A percentile compares a stretch with the other conserved stretches of the same genome.
Evolutionary conservation across 1,284 basidiomycete genomes (phyloP).

Genomic region (Cryptococcus sp.): DNA sequence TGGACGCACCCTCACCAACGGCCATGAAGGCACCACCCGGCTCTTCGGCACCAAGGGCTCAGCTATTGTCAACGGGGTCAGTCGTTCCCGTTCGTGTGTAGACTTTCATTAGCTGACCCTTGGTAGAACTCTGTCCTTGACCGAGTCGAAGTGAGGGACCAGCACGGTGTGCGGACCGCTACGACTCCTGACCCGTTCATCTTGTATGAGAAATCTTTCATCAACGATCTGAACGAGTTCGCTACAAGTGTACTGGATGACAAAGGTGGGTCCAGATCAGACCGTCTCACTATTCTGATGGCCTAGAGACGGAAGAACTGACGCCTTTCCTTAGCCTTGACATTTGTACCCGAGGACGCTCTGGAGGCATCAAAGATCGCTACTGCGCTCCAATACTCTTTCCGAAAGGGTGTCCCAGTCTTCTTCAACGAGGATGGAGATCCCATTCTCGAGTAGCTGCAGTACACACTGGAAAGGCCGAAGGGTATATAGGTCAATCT

Average conservation of each 20-base stretch:
- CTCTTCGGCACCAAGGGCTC: constrained; percentile 23
- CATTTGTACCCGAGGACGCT: constrained; percentile 4
- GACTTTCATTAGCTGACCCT: no score
- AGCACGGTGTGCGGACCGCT: constrained; percentile 24
- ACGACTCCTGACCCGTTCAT: constrained; percentile 13
- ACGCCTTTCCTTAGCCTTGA: not conserved
- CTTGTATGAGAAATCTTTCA: constrained; percentile 19
- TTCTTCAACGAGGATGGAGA: constrained; percentile 14
- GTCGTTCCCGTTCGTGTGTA: not conserved
- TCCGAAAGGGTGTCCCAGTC: constrained; percentile 10
- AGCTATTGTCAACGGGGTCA: constrained; percentile 22
- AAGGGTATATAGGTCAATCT: no score
- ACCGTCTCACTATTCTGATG: not conserved
- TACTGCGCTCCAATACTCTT: constrained; percentile 6
- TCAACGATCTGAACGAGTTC: constrained; percentile 21
- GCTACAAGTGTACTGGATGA: constrained; percentile 17
- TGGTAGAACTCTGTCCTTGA: constrained; percentile 18
- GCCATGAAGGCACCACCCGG: constrained; percentile 18
- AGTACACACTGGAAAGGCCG: no score
- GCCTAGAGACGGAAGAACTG: no score
- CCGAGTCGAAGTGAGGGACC: constrained; percentile 22
- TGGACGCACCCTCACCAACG: constrained; percentile 19
- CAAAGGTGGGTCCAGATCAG: constrained; percentile 10
- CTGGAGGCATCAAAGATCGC: constrained; percentile 12
- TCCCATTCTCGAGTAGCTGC: constrained; percentile 1